Evolutionary conservation across 2,329 filamentous ascomycete species (phyloP), one percentile per base, ranked within the genome.

Genomic region (Scedosporium apiospermum): DNA sequence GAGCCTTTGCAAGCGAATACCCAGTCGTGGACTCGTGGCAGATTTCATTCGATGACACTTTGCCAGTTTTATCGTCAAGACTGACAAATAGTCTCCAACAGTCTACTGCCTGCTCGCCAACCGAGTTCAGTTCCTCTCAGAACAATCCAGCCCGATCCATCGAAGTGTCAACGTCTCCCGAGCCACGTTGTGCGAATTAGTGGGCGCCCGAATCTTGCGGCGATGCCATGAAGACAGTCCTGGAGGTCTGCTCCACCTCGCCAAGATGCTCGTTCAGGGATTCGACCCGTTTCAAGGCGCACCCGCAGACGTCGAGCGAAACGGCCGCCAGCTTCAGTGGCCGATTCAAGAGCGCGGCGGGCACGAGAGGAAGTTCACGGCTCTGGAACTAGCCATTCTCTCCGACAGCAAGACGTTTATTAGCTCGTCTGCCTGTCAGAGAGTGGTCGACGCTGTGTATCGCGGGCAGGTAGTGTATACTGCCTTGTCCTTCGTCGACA

Each of bases 281-380:
- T 95, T 96, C 68, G 88, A 92, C 68, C 90, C 91, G 1, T 95
- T 95, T 68, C 90, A 95, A 74, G 90, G 90, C 66, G 90, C 90
- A 0, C 91, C 91, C 0, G 76, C 80, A 1, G 81, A 88, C 63
- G 81, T 93, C 46, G 80, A 84, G 42, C 44, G 34, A 18, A 23
- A 34, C 79, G 16, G 72, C 76, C 21, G 78, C 77, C 49, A 75
- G 75, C 14, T 74, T 78, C 2, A 82, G 78, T 75, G 79, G 89
- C 26, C 30, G 30, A 10, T 34, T 9, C 30, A 34, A 34, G 30
- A 34, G 30, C 30, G 30, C 9, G 30, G 7, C 3, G 30, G 30
- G 7, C 75, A 79, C 44, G 76, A 78, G 10, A 77, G 81, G 51
- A 79, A 79, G 60, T 74, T 93, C 63, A 91, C 90, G 1, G 88